Base-by-base conservation (phyloP, 257 asterid genomes). In the Solanum stenotomum region DNA sequence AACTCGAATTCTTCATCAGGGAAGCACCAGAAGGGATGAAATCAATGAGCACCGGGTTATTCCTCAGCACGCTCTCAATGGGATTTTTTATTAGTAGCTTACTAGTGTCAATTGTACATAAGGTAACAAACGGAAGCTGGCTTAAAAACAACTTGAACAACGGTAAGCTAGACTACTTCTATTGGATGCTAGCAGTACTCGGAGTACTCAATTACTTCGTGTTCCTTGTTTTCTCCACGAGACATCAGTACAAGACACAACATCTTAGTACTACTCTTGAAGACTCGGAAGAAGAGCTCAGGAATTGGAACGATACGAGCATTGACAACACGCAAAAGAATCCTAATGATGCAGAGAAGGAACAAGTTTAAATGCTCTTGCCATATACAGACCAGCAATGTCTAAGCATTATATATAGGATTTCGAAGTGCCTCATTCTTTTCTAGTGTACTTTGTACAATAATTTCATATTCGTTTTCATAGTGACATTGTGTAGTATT, bases 11-110 rank as follows among this genome's bases (percentile, higher is more conserved):
- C 52, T 96, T 96, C 87, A 94, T 94, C 49, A 85, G 95, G 16
- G 98, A 96, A 87, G 99, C 97, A 35, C 98, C 99, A 0, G 98
- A 92, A 89, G 90, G 95, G 89, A 95, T 95, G 99, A 96, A 95
- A 89, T 93, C 98, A 1, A 92, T 96, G 98, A 95, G 99, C 89
- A 95, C 98, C 0, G 98, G 98, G 14, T 61, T 95, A 37, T 96
- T 96, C n/a, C 90, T 95, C 5, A 92, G 94, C 90, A 92, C 98
- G 4, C 93, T 96, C 1, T 91, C 98, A 46, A 94, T 95, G 95
- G 98, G 99, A 12, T 95, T 88, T 65, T 96, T 96, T 18, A 91
- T 94, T 0, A 94, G 98, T 31, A 96, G 98, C 37, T 79, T 96
- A 91, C 86, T 96, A 34, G 98, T 96, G 15, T 91, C 96, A 25